Percentiles rank a stretch among this genome's conserved stretches.
Conservation (phyloP, 2,329 filamentous ascomycete species). For the Sclerotinia sclerotiorum region DNA sequence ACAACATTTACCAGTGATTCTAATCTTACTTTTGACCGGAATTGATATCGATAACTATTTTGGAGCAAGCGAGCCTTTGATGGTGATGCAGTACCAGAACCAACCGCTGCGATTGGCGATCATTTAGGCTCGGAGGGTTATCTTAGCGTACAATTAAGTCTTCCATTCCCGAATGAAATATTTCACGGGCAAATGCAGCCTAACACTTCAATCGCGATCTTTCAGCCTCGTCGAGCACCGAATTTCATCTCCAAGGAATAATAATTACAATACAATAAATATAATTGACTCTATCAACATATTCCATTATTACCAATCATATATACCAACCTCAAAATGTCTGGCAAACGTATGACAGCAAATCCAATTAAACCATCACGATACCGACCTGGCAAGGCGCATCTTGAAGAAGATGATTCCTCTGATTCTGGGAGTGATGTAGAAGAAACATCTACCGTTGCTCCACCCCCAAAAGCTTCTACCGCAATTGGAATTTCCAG, state of each 20-base stretch:
- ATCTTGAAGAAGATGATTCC: conserved; percentile 49
- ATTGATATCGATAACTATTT: neutral
- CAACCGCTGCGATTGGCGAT: neutral
- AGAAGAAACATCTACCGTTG: conserved; percentile 44
- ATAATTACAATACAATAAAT: neutral
- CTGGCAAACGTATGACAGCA: conserved; percentile 87
- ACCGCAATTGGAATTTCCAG: conserved; percentile 59
- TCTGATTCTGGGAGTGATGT: conserved; percentile 55
- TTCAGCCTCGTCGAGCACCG: conserved; percentile 31
- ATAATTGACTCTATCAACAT: neutral
- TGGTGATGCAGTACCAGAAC: neutral
- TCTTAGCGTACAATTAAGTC: neutral
- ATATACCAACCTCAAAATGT: conserved; percentile 45
- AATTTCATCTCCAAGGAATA: neutral
- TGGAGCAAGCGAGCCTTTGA: neutral
- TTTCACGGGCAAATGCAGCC: conserved; percentile 2
- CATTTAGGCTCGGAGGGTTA: neutral
- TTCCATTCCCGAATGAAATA: neutral
- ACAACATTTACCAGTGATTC: neutral
- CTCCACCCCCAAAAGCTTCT: conserved; percentile 57
- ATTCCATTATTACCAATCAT: neutral
- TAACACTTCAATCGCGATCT: conserved; percentile 1
- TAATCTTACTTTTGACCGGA: neutral
- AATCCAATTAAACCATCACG: conserved; percentile 80
- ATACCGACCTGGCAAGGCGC: conserved; percentile 80